A percentile compares a stretch with the other conserved stretches of the same genome.
phyloP scores from a whole-genome alignment of 441 rosid species.

The Metrosideros polymorpha region DNA sequence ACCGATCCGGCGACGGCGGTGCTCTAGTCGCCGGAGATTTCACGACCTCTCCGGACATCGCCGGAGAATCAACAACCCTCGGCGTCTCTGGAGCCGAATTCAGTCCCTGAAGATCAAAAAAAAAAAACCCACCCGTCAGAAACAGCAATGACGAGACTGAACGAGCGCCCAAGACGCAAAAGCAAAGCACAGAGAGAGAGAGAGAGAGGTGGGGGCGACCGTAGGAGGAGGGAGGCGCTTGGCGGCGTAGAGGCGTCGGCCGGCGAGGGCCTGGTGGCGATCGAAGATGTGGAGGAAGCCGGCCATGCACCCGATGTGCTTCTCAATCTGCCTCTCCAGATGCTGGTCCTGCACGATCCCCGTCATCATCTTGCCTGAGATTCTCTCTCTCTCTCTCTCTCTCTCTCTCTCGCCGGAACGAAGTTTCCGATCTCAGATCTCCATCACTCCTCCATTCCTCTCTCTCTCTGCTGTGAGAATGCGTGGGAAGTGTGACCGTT shows the following conservation, averaged over 20 bases:
- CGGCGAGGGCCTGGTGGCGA: conserved; percentile 55
- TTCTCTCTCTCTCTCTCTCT: background rate
- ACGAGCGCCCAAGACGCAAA: background rate
- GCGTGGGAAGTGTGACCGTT: background rate
- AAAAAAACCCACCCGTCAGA: background rate
- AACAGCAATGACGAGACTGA: background rate
- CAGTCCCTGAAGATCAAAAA: conserved; percentile 17
- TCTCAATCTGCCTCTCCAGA: conserved; percentile 46
- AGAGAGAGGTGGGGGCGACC: conserved; percentile 8
- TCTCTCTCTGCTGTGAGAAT: conserved; percentile 4
- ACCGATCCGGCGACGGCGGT: conserved; percentile 35
- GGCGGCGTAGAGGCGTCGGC: conserved; percentile 47
- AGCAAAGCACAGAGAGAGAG: background rate
- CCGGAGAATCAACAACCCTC: conserved; percentile 21
- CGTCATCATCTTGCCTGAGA: conserved; percentile 15
- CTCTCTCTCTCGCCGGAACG: background rate
- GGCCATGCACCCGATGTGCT: conserved; percentile 90
- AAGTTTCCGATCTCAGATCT: background rate
- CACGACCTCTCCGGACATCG: conserved; percentile 24
- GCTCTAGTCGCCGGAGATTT: conserved; percentile 21
- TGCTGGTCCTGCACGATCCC: conserved; percentile 39
- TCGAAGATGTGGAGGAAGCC: conserved; percentile 95
- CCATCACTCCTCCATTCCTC: background rate
- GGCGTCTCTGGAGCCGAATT: conserved; percentile 30
- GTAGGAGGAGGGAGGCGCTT: conserved; percentile 50